phyloP scores from a whole-genome alignment of 1,139 yeast species.

The Yamadazyma diddensiae region DNA sequence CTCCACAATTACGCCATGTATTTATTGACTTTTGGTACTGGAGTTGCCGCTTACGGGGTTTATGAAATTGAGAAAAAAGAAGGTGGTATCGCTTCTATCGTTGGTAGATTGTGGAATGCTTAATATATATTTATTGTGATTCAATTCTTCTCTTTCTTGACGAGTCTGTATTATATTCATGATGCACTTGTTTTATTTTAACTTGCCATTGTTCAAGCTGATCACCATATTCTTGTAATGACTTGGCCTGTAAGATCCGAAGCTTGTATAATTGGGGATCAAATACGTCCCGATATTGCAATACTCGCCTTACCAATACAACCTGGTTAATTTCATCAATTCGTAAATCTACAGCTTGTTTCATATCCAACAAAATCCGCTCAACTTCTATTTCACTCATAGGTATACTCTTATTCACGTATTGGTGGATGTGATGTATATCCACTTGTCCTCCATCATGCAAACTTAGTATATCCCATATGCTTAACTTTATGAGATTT shows the following conservation, averaged over 20 bases:
- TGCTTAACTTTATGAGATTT: conserved; percentile 29
- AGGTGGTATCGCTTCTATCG: conserved; percentile 37
- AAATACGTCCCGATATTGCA: conserved; percentile 29
- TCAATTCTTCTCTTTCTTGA: conserved; percentile 1
- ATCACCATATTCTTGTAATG: not conserved
- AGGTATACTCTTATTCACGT: conserved; percentile 4
- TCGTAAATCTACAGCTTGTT: conserved; percentile 22
- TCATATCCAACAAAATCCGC: conserved; percentile 13
- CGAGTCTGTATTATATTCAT: conserved; percentile 2
- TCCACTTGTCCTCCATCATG: conserved; percentile 17
- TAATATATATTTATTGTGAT: conserved; percentile 9
- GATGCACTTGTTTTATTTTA: conserved; percentile 4
- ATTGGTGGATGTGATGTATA: conserved; percentile 21
- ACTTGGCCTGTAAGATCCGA: not conserved
- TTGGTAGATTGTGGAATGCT: conserved; percentile 41
- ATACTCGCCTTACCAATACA: conserved; percentile 19
- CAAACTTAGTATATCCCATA: conserved; percentile 15
- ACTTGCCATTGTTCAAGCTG: conserved; percentile 3
- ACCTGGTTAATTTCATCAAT: conserved; percentile 26
- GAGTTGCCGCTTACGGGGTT: conserved; percentile 72
- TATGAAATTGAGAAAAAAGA: conserved; percentile 74
- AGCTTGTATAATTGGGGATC: conserved; percentile 12
- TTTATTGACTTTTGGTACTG: conserved; percentile 68
- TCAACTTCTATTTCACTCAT: not conserved
- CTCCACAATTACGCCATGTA: conserved; percentile 65